Evolutionary conservation across 768 basidiomycete genomes (phyloP), one percentile per base, ranked within the genome.

Genomic region (Pisolithus orientalis): DNA sequence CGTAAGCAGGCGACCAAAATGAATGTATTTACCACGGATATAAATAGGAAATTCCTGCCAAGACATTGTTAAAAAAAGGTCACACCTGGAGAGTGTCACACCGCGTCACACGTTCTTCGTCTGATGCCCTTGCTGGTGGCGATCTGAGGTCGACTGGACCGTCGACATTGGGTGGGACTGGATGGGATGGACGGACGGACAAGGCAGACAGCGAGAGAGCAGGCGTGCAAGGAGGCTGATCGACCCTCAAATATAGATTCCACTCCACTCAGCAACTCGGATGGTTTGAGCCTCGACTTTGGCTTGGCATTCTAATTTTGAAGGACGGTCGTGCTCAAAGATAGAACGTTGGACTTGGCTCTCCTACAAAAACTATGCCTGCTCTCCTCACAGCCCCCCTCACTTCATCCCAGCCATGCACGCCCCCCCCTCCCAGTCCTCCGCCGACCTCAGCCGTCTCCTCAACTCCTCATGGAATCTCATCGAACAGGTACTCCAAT

Each of bases 261-360:
- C 34, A 48, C 42, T 48, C 21, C 34, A 48, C 42, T 42, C 59
- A 57, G 59, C 53, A 51, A 13, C 62, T 50, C 55, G 57, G 59
- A 56, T 55, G 45, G 34, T 57, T 55, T 66, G 61, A 64, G 67
- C 67, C 67, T 70, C 67, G 59, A 64, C 52, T 70, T 47, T 66
- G 64, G 70, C 72, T 73, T 73, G 72, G 72, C 72, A 60, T 69
- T 68, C 72, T 74, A 74, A 70, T 64, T 68, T 64, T 74, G 72
- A 65, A 50, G 31, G 54, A 63, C 52, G 65, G 54, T 59, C 34
- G 62, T 62, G 59, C 58, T 69, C 71, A 75, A 75, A 75, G 73
- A 74, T 75, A 74, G 73, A 70, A 65, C 46, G 32, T 70, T 70
- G 62, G 57, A 68, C 72, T 75, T 73, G 72, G 72, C 74, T 66